Evolutionary conservation across 2,329 filamentous ascomycete species (phyloP).

Genomic region (Neurospora crassa): DNA sequence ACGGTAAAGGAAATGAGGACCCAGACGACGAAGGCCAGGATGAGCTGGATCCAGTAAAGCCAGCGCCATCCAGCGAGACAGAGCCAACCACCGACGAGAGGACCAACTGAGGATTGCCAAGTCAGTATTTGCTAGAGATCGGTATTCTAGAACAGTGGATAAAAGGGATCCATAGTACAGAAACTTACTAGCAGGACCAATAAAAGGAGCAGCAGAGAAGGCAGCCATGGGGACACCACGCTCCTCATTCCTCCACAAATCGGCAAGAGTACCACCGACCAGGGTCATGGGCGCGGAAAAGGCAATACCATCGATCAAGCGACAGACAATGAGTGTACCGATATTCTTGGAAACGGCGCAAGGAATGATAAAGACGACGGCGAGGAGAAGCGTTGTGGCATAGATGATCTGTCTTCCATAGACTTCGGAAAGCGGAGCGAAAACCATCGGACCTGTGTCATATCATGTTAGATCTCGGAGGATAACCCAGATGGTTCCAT

Average conservation of each 20-base stretch:
- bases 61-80: constrained; percentile 64
- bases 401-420: constrained; percentile 66
- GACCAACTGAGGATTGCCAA: constrained; percentile 39
- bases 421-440: constrained; percentile 70
- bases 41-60: constrained; percentile 82
- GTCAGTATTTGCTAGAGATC: constrained; percentile 6
- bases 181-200: constrained; percentile 59
- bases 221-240: constrained; percentile 80
- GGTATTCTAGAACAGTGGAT: no score
- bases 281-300: constrained; percentile 83
- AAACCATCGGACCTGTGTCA: constrained; percentile 57
- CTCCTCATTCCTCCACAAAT: constrained; percentile 78
- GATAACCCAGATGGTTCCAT: constrained; percentile 3
- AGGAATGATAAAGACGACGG: constrained; percentile 72
- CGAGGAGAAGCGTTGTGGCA: constrained; percentile 54
- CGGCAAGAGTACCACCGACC: constrained; percentile 72
- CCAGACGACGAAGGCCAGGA: constrained; percentile 61
- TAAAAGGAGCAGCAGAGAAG: constrained; percentile 73
- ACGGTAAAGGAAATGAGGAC: constrained; percentile 77
- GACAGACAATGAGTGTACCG: constrained; percentile 63
- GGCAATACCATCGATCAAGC: constrained; percentile 71
- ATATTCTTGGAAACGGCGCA: constrained; percentile 71
- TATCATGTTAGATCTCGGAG: not conserved
- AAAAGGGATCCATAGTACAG: no score
- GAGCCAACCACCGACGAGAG: constrained; percentile 68